Evolutionary conservation across 257 asterid genomes (phyloP).

Genomic region (Schizonepeta tenuifolia): DNA sequence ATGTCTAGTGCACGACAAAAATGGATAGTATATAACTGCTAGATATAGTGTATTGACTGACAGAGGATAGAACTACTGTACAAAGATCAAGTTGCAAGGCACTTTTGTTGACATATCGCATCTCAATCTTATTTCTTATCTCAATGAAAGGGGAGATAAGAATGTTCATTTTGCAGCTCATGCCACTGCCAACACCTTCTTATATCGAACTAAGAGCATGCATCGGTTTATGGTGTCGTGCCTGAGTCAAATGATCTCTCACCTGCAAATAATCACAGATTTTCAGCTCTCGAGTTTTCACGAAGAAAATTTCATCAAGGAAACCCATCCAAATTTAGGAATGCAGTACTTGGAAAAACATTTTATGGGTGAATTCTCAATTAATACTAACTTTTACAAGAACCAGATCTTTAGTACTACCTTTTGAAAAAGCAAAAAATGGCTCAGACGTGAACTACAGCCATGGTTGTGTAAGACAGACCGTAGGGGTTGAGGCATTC

Average conservation of each 20-base stretch:
- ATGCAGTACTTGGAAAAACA: neutral
- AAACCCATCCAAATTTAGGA: neutral
- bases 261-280: constrained; percentile 9
- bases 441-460: constrained; percentile 40
- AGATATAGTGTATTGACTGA: constrained; percentile 25
- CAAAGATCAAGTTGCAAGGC: constrained; percentile 22
- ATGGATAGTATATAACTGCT: too few relatives aligned
- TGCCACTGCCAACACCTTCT: neutral
- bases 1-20: constrained; percentile 7
- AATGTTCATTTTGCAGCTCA: constrained; percentile 7
- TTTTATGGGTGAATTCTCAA: neutral
- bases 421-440: constrained; percentile 27
- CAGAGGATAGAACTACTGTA: constrained; percentile 28
- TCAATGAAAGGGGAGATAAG: neutral
- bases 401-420: constrained; percentile 1
- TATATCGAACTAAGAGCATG: neutral
- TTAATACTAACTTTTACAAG: neutral
- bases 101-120: neutral
- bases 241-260: constrained; percentile 10
- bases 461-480: constrained; percentile 85
- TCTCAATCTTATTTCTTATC: constrained; percentile 14
- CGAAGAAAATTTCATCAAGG: neutral
- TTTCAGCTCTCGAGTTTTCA: neutral
- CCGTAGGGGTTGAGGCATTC: constrained; percentile 64
- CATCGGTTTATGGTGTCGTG: neutral